Conservation (phyloP, 164 flowering plant species). For the Cinnamomum micranthum region DNA sequence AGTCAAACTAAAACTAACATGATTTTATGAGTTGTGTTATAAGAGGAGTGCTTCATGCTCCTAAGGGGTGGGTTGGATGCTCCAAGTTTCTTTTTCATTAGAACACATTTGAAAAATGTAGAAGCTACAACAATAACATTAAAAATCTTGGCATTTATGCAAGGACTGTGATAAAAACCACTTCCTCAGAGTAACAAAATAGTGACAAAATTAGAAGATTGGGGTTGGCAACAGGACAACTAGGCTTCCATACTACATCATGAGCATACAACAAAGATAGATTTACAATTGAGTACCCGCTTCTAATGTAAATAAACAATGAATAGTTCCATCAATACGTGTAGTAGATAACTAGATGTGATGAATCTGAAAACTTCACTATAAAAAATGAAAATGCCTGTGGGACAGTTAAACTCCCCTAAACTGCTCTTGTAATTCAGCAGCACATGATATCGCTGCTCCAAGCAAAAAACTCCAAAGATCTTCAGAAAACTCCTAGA, state of each 20-base stretch:
- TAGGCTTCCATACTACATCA: not conserved
- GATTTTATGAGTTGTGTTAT: no score
- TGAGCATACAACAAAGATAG: not conserved
- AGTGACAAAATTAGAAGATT: no score
- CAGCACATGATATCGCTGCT: not conserved
- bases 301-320: not conserved
- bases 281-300: not conserved
- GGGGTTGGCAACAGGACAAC: not conserved
- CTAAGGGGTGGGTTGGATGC: no score
- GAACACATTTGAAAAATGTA: no score
- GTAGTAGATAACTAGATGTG: not conserved
- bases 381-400: not conserved
- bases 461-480: not conserved
- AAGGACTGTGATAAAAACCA: no score
- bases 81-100: no score
- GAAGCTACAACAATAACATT: no score
- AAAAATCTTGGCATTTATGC: no score
- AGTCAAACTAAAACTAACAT: no score
- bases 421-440: not conserved
- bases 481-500: slow-evolving; percentile 68
- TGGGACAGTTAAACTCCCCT: not conserved
- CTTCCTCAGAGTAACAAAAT: no score
- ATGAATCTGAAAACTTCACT: not conserved
- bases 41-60: no score
- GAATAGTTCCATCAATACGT: not conserved